These are phyloP conservation scores for Neopestalotiopsis rosae DNA, from an alignment of 2,329 filamentous ascomycete species.

Conservation along the genomic window DNA sequence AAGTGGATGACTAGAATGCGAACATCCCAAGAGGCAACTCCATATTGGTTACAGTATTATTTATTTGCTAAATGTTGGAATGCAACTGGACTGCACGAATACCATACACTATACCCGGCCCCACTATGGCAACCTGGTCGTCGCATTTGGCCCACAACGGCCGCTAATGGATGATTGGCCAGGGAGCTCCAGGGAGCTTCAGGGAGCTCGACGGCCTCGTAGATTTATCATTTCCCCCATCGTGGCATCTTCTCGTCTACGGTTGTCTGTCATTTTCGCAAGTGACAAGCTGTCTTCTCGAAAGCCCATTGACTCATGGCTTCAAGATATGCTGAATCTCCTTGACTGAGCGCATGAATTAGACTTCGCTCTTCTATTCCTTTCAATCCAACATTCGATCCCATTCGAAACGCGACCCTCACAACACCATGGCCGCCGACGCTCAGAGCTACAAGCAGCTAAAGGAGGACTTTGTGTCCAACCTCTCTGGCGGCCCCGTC, in stretches of 20 bases:
- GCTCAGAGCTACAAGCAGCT: slow-evolving; percentile 78
- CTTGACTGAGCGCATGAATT: neutral
- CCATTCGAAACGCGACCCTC: slow-evolving; percentile 8
- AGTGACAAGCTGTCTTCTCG: neutral
- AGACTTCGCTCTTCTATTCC: neutral
- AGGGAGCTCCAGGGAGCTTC: neutral
- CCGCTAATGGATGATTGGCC: neutral
- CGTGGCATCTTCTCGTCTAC: slow-evolving; percentile 9
- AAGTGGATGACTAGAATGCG: neutral
- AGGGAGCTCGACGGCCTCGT: neutral
- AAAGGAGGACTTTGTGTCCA: slow-evolving; percentile 96
- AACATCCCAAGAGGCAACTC: neutral
- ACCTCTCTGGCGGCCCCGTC: slow-evolving; percentile 82
- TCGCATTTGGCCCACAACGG: neutral
- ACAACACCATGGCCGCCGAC: slow-evolving; percentile 34
- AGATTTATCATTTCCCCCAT: slow-evolving; percentile 7
- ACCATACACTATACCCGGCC: neutral
- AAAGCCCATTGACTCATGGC: neutral
- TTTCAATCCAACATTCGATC: no score
- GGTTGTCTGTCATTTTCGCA: neutral
- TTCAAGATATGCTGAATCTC: neutral
- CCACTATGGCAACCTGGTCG: neutral
- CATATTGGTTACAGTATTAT: no score
- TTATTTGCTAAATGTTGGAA: no score
- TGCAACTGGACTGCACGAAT: no score